These are phyloP conservation scores for Wickerhamiella dianesei DNA, from an alignment of 805 yeast genomes.

Conservation along the genomic window DNA sequence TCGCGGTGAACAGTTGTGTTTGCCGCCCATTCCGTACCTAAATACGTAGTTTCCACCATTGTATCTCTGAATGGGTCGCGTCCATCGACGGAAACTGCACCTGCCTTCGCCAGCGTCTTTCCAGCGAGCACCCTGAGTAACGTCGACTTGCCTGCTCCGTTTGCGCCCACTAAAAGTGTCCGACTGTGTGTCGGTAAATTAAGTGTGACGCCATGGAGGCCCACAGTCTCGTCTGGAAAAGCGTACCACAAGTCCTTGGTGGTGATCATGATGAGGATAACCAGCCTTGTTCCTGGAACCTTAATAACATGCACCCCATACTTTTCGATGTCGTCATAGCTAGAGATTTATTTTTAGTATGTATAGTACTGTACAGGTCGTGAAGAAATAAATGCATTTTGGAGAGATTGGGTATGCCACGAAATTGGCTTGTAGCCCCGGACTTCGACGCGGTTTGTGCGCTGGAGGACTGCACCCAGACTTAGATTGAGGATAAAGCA, in stretches of 20 bases:
- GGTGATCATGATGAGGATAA: slow-evolving; percentile 30
- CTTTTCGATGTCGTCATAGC: too few species aligned
- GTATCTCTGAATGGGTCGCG: slow-evolving; percentile 72
- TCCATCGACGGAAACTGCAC: slow-evolving; percentile 62
- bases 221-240: slow-evolving; percentile 50
- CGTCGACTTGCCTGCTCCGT: slow-evolving; percentile 96
- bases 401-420: too few species aligned
- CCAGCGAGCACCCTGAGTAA: slow-evolving; percentile 77
- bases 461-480: too few species aligned
- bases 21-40: slow-evolving; percentile 97
- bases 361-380: too few species aligned
- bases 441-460: too few species aligned
- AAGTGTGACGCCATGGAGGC: slow-evolving; percentile 51
- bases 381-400: too few species aligned
- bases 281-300: too few species aligned
- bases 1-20: slow-evolving; percentile 84
- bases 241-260: slow-evolving; percentile 54
- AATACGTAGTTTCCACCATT: slow-evolving; percentile 42
- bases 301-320: too few species aligned
- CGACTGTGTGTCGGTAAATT: slow-evolving; percentile 58
- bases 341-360: too few species aligned
- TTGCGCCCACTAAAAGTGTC: slow-evolving; percentile 76
- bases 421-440: too few species aligned
- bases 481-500: too few species aligned
- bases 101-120: slow-evolving; percentile 67